Conservation (phyloP, 208 protist species). For the Porcisia hertigi region DNA sequence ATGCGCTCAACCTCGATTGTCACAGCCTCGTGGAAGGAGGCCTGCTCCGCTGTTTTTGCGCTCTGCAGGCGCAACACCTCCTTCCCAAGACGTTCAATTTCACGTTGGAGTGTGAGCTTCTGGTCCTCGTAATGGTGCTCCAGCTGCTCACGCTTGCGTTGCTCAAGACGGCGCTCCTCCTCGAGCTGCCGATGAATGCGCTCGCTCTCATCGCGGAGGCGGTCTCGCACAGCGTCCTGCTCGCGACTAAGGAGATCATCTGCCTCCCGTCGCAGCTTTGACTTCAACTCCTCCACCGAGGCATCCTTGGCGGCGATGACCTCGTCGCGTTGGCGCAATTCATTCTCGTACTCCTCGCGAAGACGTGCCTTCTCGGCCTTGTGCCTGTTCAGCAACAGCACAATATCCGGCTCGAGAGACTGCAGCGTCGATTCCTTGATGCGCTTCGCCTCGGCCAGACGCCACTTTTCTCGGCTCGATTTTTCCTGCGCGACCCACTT, state of each 20-base stretch:
- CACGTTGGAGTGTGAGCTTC: constrained; percentile 59
- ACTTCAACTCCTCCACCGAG: constrained; percentile 66
- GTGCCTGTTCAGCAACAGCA: constrained; percentile 90
- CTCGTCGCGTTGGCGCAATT: constrained; percentile 83
- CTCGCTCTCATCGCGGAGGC: constrained; percentile 57
- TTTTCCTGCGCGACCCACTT: constrained; percentile 86
- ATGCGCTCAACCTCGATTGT: constrained; percentile 63
- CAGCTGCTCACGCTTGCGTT: constrained; percentile 59
- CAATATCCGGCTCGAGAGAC: constrained; percentile 92
- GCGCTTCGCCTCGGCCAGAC: constrained; percentile 79
- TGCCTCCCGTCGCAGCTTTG: constrained; percentile 63
- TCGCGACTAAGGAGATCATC: constrained; percentile 55
- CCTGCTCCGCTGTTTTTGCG: constrained; percentile 56
- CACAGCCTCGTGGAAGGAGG: constrained; percentile 74
- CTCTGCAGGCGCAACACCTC: constrained; percentile 65
- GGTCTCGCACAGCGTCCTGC: constrained; percentile 52
- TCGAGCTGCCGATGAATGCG: constrained; percentile 66
- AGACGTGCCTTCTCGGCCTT: constrained; percentile 90
- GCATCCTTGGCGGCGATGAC: constrained; percentile 77
- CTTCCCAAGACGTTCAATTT: constrained; percentile 63
- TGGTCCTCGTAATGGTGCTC: constrained; percentile 71
- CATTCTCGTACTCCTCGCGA: constrained; percentile 87
- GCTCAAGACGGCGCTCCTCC: constrained; percentile 51
- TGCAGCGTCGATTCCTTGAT: constrained; percentile 92
- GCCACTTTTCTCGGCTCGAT: constrained; percentile 79